Percentiles rank a stretch among this genome's conserved stretches.
These are phyloP conservation scores for Citrus reticulata DNA, from an alignment of 345 rosid species.

Conservation along the genomic window DNA sequence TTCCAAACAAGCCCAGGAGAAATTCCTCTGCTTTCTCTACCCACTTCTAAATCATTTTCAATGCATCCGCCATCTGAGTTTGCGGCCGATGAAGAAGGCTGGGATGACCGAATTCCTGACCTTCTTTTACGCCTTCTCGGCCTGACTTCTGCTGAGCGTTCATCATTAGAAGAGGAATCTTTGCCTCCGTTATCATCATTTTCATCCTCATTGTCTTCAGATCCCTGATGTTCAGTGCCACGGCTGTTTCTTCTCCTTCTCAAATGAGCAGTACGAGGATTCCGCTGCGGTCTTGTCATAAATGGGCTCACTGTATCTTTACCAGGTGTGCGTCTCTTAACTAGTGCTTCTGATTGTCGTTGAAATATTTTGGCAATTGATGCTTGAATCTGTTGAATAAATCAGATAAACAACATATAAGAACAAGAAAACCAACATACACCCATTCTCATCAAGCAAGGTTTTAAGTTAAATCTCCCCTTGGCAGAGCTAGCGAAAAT, in stretches of 20 bases:
- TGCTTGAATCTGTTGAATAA: slow-evolving; percentile 73
- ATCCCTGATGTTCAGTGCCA: slow-evolving; percentile 49
- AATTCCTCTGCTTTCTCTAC: slow-evolving; percentile 55
- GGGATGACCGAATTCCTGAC: slow-evolving; percentile 37
- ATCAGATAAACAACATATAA: slow-evolving; percentile 6
- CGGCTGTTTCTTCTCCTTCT: slow-evolving; percentile 59
- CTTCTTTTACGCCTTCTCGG: slow-evolving; percentile 54
- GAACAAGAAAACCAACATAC: not conserved
- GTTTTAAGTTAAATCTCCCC: slow-evolving; percentile 7
- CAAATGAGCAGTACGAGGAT: slow-evolving; percentile 36
- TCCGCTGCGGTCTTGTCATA: slow-evolving; percentile 49
- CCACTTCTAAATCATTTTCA: slow-evolving; percentile 54
- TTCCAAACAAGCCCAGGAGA: slow-evolving; percentile 75
- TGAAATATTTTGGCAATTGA: slow-evolving; percentile 83
- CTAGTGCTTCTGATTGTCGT: slow-evolving; percentile 77
- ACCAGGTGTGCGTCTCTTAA: slow-evolving; percentile 50
- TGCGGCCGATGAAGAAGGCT: slow-evolving; percentile 57
- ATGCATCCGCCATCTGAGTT: slow-evolving; percentile 44
- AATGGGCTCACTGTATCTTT: slow-evolving; percentile 46
- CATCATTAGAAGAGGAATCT: slow-evolving; percentile 79
- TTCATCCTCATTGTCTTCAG: slow-evolving; percentile 77
- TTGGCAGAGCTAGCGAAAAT: not conserved
- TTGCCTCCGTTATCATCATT: slow-evolving; percentile 55
- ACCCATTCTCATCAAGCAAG: not conserved
- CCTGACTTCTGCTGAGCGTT: slow-evolving; percentile 43